Evolutionary conservation across 2,329 filamentous ascomycete species (phyloP), one percentile per base, ranked within the genome.

Genomic region (Fusarium sp.): DNA sequence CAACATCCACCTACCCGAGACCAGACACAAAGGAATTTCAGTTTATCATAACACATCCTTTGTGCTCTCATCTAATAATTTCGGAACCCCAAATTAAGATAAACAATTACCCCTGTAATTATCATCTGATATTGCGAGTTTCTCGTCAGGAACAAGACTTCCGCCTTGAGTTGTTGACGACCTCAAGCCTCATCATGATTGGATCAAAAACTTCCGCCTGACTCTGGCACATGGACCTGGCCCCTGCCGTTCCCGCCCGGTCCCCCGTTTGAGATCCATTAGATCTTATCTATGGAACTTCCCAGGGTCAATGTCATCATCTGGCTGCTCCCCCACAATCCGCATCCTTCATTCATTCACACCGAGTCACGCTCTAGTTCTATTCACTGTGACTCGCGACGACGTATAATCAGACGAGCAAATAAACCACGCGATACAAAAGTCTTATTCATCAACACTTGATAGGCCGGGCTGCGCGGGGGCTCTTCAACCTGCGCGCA

Each of bases 161-260:
- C 22, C 32, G 48, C 18, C 24, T 52, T 14, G 30, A 20, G 22
- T 37, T 32, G 37, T 47, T 51, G 32, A 49, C 27, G 30, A 49
- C 45, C 37, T 6, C 29, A 52, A 3, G 30, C 6, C 27, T 22
- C 27, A 27, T 16, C 25, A 12, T 63, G 47, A 63, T 67, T 67
- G 63, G 65, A 25, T 16, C 34, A 29, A 12, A 12, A 48, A 51
- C 49, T 40, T 59, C 57, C 70, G 47, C 68, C 69, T 75, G 72
- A 73, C 70, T 63, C 57, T 52, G 53, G 58, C 71, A 70, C 65
- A 71, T 71, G 70, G 48, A 22, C 58, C 63, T 64, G 47, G 4
- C 47, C 32, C 24, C 16, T 37, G 54, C 48, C 60, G 55, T 60
- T 60, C 58, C 58, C 52, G 61, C 30, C 51, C 27, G 40, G 41